phyloP scores from a whole-genome alignment of 208 protist species.

The Crithidia sp. region DNA sequence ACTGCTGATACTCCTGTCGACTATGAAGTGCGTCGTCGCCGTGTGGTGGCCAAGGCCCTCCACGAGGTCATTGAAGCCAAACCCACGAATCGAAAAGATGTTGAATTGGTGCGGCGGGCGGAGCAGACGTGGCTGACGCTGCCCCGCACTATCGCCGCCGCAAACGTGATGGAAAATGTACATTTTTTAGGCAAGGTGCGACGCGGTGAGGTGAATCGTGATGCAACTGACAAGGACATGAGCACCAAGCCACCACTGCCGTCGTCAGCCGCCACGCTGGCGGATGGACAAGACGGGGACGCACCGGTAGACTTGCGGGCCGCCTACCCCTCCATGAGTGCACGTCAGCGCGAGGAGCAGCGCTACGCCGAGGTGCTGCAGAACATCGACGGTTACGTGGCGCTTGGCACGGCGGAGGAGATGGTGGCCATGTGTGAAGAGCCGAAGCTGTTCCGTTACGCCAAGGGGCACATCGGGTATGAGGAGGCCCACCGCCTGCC shows the following conservation, averaged over 20 bases:
- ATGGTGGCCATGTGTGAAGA: slow-evolving; percentile 62
- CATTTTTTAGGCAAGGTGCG: slow-evolving; percentile 48
- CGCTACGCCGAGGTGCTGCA: slow-evolving; percentile 57
- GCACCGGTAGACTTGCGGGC: slow-evolving; percentile 5
- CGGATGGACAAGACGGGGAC: not conserved
- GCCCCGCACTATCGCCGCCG: slow-evolving; percentile 40
- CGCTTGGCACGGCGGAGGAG: slow-evolving; percentile 41
- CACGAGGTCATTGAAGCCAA: slow-evolving; percentile 13
- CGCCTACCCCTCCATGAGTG: slow-evolving; percentile 36
- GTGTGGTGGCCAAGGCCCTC: slow-evolving; percentile 17
- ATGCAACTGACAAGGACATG: slow-evolving; percentile 15
- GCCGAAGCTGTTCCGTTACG: slow-evolving; percentile 43
- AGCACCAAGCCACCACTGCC: not conserved
- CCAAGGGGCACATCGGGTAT: slow-evolving; percentile 67
- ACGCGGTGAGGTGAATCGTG: slow-evolving; percentile 35
- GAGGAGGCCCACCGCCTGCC: slow-evolving; percentile 40
- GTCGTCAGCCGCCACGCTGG: not conserved
- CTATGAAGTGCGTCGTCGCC: slow-evolving; percentile 11
- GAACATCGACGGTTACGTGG: slow-evolving; percentile 53
- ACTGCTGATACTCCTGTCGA: not conserved
- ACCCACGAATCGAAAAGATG: slow-evolving; percentile 3
- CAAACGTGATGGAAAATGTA: slow-evolving; percentile 71
- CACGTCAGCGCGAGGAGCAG: slow-evolving; percentile 38
- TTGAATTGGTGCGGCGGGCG: slow-evolving; percentile 6
- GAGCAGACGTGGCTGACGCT: slow-evolving; percentile 44